Conservation (phyloP, 495 filamentous ascomycete species). For the Penicillium arizonense region DNA sequence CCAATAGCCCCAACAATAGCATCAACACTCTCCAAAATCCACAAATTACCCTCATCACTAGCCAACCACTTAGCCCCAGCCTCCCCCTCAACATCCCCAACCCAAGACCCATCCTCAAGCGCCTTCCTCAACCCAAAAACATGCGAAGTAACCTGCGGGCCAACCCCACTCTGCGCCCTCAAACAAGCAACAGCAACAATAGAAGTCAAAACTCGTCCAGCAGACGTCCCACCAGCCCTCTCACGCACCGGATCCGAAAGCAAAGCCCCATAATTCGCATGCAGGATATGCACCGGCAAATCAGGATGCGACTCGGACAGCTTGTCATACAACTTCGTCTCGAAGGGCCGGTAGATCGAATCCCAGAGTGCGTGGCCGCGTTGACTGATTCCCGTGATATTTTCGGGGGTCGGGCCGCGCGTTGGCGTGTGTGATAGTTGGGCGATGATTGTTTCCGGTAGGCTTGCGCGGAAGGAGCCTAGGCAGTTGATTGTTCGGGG, state of each 20-base stretch:
- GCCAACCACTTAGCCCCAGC: conserved; percentile 64
- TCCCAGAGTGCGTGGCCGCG: conserved; percentile 67
- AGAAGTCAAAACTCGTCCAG: conserved; percentile 63
- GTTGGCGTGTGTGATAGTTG: conserved; percentile 20
- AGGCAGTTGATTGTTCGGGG: conserved; percentile 79
- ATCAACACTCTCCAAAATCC: conserved; percentile 71
- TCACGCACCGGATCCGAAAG: conserved; percentile 63
- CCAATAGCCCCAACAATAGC: conserved; percentile 63
- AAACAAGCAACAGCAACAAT: conserved; percentile 69
- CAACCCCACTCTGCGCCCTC: conserved; percentile 72
- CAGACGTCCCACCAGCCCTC: conserved; percentile 37
- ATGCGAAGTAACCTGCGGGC: conserved; percentile 74
- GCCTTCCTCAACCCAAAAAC: conserved; percentile 73
- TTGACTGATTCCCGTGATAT: conserved; percentile 47
- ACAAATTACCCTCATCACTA: conserved; percentile 68
- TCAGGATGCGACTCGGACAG: conserved; percentile 71
- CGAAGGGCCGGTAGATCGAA: conserved; percentile 69
- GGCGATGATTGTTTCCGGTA: conserved; percentile 38
- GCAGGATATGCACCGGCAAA: conserved; percentile 72
- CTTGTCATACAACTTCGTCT: conserved; percentile 63
- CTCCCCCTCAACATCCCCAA: conserved; percentile 50
- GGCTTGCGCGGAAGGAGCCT: conserved; percentile 57
- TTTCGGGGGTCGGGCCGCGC: conserved; percentile 29
- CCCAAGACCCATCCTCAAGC: conserved; percentile 61
- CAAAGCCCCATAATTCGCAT: conserved; percentile 66